phyloP scores from a whole-genome alignment of 768 basidiomycete species.

The Porphyrellus cyaneotinctus region DNA sequence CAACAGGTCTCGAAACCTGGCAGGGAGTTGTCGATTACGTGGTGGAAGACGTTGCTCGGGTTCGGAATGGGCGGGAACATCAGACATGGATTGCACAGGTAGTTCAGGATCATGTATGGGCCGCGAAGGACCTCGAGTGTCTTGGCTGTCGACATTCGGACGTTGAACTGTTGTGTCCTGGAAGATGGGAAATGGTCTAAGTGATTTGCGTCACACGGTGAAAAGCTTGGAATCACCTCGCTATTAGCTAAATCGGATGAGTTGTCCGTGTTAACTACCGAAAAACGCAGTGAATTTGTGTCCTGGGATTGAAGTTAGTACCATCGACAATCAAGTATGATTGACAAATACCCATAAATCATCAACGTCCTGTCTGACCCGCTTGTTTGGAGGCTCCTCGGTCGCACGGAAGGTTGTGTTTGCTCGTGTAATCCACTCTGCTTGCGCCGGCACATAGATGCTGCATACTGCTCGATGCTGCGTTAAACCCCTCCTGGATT shows the following conservation, averaged over 20 bases:
- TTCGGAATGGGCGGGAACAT: background rate
- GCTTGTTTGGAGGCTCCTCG: background rate
- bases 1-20: background rate
- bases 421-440: background rate
- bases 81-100: background rate
- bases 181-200: background rate
- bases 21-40: background rate
- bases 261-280: too few relatives aligned
- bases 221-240: background rate
- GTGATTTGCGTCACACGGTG: too few relatives aligned
- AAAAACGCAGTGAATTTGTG: background rate
- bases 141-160: background rate
- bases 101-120: background rate
- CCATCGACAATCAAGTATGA: too few relatives aligned
- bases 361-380: background rate
- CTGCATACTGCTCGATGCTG: background rate
- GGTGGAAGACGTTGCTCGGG: background rate
- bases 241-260: background rate
- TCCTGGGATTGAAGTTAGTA: background rate
- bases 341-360: background rate
- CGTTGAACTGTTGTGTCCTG: background rate
- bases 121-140: background rate
- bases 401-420: background rate
- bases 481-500: background rate
- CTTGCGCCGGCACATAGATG: background rate